A percentile compares a stretch with the other conserved stretches of the same genome.
These are phyloP conservation scores for Heliocybe sulcata DNA, from an alignment of 1,284 basidiomycete species.

Conservation along the genomic window DNA sequence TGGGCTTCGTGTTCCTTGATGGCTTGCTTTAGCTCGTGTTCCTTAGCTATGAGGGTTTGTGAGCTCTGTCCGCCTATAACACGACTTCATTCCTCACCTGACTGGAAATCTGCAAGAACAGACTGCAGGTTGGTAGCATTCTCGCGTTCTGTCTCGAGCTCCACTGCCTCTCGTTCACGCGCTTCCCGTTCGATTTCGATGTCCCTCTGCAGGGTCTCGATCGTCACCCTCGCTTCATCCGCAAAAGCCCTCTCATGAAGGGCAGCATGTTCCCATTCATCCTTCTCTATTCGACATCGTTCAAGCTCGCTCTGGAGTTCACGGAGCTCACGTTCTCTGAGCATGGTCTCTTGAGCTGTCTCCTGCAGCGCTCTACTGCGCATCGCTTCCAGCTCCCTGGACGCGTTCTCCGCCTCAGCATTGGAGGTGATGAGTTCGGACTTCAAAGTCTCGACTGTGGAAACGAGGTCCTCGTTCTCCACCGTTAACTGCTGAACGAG, in stretches of 20 bases:
- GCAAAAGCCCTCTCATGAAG: constrained; percentile 66
- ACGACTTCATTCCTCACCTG: constrained; percentile 46
- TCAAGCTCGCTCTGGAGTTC: constrained; percentile 82
- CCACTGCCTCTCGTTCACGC: constrained; percentile 42
- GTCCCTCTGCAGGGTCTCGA: constrained; percentile 57
- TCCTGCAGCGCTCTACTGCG: constrained; percentile 56
- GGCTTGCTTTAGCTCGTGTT: constrained; percentile 71
- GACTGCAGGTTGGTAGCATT: constrained; percentile 83
- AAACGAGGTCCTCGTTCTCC: constrained; percentile 68
- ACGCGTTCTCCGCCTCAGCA: constrained; percentile 64
- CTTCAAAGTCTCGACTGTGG: constrained; percentile 70
- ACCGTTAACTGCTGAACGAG: constrained; percentile 68
- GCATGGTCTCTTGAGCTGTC: constrained; percentile 60
- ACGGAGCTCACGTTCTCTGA: constrained; percentile 75
- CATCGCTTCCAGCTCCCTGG: constrained; percentile 61
- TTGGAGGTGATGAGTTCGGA: constrained; percentile 70
- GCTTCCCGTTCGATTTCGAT: constrained; percentile 58
- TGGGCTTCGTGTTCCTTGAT: constrained; percentile 79
- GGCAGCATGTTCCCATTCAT: constrained; percentile 82
- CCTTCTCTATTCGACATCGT: constrained; percentile 74
- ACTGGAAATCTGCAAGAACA: constrained; percentile 93
- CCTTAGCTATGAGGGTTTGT: constrained; percentile 43
- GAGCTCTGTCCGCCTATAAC: background rate
- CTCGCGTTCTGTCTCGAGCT: constrained; percentile 66
- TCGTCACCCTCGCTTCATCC: constrained; percentile 57